Evolutionary conservation across 169 alveolate genomes (phyloP).

Genomic region (Theileria sp.): DNA sequence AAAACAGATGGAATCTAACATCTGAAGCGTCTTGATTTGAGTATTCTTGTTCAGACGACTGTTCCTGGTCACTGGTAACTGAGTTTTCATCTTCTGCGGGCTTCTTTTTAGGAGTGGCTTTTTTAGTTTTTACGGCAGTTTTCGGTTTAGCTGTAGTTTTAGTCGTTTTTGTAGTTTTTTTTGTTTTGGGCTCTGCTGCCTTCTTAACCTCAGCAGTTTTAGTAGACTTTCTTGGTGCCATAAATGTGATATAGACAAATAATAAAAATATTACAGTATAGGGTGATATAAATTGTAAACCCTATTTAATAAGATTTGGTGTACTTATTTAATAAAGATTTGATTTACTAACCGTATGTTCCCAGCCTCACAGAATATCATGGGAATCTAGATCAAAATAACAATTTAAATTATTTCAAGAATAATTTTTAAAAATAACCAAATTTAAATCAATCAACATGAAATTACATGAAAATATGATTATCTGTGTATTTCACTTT

Average conservation of each 20-base stretch:
- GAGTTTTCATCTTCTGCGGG: constrained; percentile 18
- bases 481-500: not conserved
- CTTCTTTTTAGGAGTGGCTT: constrained; percentile 34
- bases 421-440: not conserved
- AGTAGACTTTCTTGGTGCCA: constrained; percentile 29
- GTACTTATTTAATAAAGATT: not conserved
- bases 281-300: not conserved
- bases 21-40: not conserved
- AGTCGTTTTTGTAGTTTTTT: constrained; percentile 33
- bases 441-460: too few relatives aligned
- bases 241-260: not conserved
- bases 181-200: constrained; percentile 30
- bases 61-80: constrained; percentile 6
- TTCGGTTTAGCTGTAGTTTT: constrained; percentile 19
- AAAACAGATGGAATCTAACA: not conserved
- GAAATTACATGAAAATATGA: not conserved
- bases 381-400: not conserved
- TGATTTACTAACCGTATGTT: not conserved
- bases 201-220: constrained; percentile 27
- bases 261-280: not conserved
- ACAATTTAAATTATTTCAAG: not conserved
- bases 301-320: too few relatives aligned
- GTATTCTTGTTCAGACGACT: constrained; percentile 2
- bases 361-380: constrained; percentile 23
- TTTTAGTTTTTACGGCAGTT: constrained; percentile 20